Base-by-base conservation (phyloP, 2,329 filamentous ascomycete species). In the Colletotrichum sp. region DNA sequence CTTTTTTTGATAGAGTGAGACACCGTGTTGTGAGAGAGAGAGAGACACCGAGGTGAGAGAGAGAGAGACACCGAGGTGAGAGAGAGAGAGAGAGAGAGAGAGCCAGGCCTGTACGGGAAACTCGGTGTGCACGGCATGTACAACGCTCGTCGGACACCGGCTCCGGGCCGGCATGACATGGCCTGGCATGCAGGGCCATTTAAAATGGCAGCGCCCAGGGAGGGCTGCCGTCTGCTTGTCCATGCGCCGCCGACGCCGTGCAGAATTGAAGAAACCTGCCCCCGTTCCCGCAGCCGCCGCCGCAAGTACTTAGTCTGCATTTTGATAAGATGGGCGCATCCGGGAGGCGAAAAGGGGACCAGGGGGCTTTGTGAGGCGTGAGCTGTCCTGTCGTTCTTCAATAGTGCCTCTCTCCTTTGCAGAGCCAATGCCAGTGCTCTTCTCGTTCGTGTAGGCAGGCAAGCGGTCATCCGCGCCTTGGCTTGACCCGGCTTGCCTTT, bases 91-190 rank as follows among this genome's bases (percentile, higher is more conserved):
- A 57, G 68, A 28, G 27, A 59, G 27, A 27, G 27, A 27, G n/a
- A 28, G 16, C 22, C 55, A 59, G 55, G n/a, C 22, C 22, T 15
- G 32, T 36, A 67, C 68, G 68, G 55, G 52, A 60, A 36, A 15
- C 61, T 72, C 68, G 72, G 72, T 68, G 72, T 52, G 72, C 60
- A 72, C 68, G 34, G 72, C 61, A 75, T 72, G 72, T 28, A 75
- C 68, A 61, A 72, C 39, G 39, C 64, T 67, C 39, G 55, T 48
- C 44, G 59, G 55, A 68, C 55, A 57, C 66, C 72, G 61, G 68
- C 63, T 55, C 68, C 72, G 68, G 63, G 22, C 61, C 68, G 61
- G 68, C 39, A 15, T 57, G 55, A 55, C 44, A 60, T 72, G 55
- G 22, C 13, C 44, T 32, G 30, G 67, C 30, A 66, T 63, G 55